Evolutionary conservation across 305 asterid genomes (phyloP), one percentile per base, ranked within the genome.

Genomic region (Fraxinus velutina): DNA sequence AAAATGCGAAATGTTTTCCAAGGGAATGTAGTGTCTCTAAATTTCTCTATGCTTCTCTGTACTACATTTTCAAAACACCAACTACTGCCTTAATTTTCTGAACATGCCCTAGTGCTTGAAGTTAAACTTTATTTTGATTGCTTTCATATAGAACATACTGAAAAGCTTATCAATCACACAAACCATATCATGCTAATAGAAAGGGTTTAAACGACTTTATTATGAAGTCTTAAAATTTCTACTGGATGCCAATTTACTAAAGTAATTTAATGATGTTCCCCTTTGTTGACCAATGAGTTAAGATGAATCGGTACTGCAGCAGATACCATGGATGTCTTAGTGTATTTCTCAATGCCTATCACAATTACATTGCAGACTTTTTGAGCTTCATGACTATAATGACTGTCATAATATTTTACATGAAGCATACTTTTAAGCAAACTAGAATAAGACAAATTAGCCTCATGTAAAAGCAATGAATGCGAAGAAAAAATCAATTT

Each of bases 121-220:
- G 78, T 34, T 27, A 42, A 36, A 83, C 15, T 71, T 50, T 29
- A 70, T 76, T 79, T 71, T 47, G 34, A 79, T 73, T 57, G 78
- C 71, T 33, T 76, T 80, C 75, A 37, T 76, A 42, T 78, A 24
- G 72, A 62, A 8, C 37, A 37, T n/a, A 70, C 27, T 76, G 68
- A 55, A 5, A 30, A 30, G 42, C 75, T 30, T 30, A 0, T 24
- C 19, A 12, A 27, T 64, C 73, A 27, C 3, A 64, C 9, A 66
- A 66, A 9, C 9, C 36, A 3, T 27, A 27, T 27, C 73, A 9
- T 66, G 37, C 32, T 66, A 27, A 10, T 66, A 66, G 37, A 66
- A 66, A 66, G 8, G 34, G 15, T 22, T 66, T 66, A 66, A 66
- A 12, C 7, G 21, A 27, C 21, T 27, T 66, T 66, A 66, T 27